Conservation (phyloP, 2,329 filamentous ascomycete species). For the Hypoxylon sp. region DNA sequence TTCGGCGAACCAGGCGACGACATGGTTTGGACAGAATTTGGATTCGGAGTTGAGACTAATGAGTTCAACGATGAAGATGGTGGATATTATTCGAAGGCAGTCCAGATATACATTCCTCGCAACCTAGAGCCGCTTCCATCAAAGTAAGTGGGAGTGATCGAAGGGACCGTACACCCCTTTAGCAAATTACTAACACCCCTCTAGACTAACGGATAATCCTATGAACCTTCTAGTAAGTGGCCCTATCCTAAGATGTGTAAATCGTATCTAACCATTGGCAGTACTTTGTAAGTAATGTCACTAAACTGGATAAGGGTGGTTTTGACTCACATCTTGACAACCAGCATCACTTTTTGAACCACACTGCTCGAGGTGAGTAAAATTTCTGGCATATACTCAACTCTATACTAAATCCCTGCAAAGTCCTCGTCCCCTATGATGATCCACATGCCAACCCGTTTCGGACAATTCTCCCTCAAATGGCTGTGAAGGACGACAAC, state of each 20-base stretch:
- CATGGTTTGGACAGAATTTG: constrained; percentile 60
- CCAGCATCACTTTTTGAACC: constrained; percentile 78
- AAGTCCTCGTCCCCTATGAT: constrained; percentile 66
- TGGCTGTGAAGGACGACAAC: constrained; percentile 78
- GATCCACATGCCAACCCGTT: constrained; percentile 68
- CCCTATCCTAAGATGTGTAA: neutral
- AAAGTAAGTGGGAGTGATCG: constrained; percentile 54
- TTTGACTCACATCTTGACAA: constrained; percentile 51
- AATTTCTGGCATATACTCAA: constrained; percentile 64
- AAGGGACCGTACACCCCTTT: neutral
- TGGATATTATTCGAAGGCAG: constrained; percentile 79
- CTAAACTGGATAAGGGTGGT: neutral
- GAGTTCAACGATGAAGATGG: constrained; percentile 70
- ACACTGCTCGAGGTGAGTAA: constrained; percentile 78
- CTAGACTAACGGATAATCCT: constrained; percentile 76
- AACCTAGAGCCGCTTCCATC: constrained; percentile 64
- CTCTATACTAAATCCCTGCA: constrained; percentile 65
- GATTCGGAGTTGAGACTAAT: constrained; percentile 63
- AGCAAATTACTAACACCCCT: constrained; percentile 53
- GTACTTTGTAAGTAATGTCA: constrained; percentile 63
- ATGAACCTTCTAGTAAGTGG: constrained; percentile 78
- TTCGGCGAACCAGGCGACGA: constrained; percentile 57
- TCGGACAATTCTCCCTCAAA: constrained; percentile 65
- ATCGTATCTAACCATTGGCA: constrained; percentile 50
- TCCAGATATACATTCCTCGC: constrained; percentile 70